Evolutionary conservation across 148 eudicot genomes (phyloP), one percentile per base, ranked within the genome.

Genomic region (Suaeda aralocaspica): DNA sequence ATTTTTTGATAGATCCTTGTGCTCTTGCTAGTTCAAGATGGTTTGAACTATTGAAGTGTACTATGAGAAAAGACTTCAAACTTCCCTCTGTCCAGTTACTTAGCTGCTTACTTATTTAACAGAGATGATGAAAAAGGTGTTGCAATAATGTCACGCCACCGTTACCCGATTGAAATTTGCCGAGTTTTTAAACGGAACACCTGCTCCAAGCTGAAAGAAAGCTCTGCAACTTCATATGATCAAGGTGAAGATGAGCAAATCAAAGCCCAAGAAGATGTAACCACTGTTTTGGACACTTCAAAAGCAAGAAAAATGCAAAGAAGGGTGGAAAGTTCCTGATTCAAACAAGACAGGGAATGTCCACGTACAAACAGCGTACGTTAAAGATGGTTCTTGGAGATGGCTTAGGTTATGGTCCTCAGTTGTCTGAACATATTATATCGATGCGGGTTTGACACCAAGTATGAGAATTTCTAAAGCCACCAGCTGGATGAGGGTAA

Each of bases 61-160:
- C n/a, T n/a, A n/a, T n/a, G n/a, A n/a, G n/a, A n/a, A n/a, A 22
- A 6, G 5, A 44, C 6, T 45, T 65, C 60, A 11, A 64, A 45
- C 57, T 22, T 22, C 52, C n/a, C 68, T 55, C 30, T 72, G 42
- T 73, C 62, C 36, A 18, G 63, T 19, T 72, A 66, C 69, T 73
- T 34, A 72, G 52, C 62, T 58, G 51, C 33, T n/a, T 51, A 22
- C 25, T 68, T 52, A 25, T 46, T 66, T 77, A n/a, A 67, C 86
- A 94, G 98, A 86, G 98, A 94, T 84, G 98, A 94, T 76, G 90
- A 94, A 79, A 94, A 94, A 77, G 98, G 98, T 41, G 55, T 87
- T 64, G 96, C 98, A 49, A 89, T 94, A 59, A 94, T 94, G 98
- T 89, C 98, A 16, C 96, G 96, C 14, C 97, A 94, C 66, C 91